Evolutionary conservation across 129 eudicot species (phyloP), one percentile per base, ranked within the genome.

Genomic region (Mikania micrantha): DNA sequence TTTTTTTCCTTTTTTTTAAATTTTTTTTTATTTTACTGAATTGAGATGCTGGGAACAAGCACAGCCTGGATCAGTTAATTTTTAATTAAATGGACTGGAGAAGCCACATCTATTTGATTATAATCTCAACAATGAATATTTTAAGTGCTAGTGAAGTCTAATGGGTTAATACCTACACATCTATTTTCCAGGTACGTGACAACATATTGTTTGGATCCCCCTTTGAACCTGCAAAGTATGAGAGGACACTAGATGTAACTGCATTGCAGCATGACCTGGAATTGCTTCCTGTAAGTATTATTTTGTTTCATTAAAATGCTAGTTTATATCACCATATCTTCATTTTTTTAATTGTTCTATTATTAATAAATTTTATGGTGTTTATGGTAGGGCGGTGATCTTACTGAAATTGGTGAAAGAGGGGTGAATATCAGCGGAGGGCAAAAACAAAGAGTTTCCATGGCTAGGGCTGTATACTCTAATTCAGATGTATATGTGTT

Each of bases 351-450:
- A 20, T 9, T 49, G 47, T 72, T 41, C 12, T 6, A 15, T 11
- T 52, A 21, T 3, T 52, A 2, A 52, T 49, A 56, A 25, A 10
- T 57, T 57, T 8, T 42, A 57, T 66, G 68, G 3, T 77, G 34
- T 21, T 47, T 71, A 10, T 50, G 62, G 21, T 60, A 93, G 98
- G 98, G 98, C 8, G 87, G 92, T 78, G 98, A 93, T 82, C 90
- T 86, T 70, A 93, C 98, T 34, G 98, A 93, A 73, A 93, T 93
- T 54, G 98, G 98, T 73, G 98, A 93, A 88, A 86, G 98, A 81
- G 98, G 98, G 61, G 96, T 93, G 27, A 93, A 88, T 74, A 88
- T 93, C 34, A 93, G 98, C 65, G 98, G 98, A 52, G 98, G 98
- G 22, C 98, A 93, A 86, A 93, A 88, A 73, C 98, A 93, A 77